Percentiles rank a stretch among this genome's conserved stretches.
Conservation (phyloP, 306 rosid genomes). For the Alnus glutinosa region DNA sequence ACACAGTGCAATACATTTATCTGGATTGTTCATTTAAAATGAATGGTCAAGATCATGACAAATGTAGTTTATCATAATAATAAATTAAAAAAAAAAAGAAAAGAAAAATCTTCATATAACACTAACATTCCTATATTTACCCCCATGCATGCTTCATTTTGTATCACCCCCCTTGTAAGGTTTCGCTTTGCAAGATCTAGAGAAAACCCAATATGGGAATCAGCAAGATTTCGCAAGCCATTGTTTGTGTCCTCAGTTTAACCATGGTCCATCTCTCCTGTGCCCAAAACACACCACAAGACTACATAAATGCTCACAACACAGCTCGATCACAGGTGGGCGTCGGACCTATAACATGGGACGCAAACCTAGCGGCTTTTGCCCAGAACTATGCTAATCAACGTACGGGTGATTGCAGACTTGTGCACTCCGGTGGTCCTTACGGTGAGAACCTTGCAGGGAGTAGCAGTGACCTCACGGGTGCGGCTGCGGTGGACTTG, state of each 20-base stretch:
- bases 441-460: conserved; percentile 33
- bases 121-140: too few relatives aligned
- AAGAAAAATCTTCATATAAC: too few relatives aligned
- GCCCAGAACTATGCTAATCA: conserved; percentile 34
- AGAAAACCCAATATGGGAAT: not conserved
- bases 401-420: not conserved
- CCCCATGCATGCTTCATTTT: too few relatives aligned
- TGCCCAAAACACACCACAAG: conserved; percentile 44
- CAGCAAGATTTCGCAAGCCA: not conserved
- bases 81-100: too few relatives aligned
- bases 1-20: too few relatives aligned
- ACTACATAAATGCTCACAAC: conserved; percentile 43
- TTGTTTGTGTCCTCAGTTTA: not conserved
- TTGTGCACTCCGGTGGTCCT: conserved; percentile 25
- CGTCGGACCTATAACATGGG: conserved; percentile 37
- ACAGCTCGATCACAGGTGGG: conserved; percentile 40
- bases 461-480: not conserved
- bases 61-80: too few relatives aligned
- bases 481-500: conserved; percentile 1
- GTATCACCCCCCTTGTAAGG: too few relatives aligned
- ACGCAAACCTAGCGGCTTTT: conserved; percentile 20
- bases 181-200: too few relatives aligned
- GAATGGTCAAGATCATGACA: too few relatives aligned
- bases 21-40: too few relatives aligned
- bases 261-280: not conserved